Base-by-base conservation (phyloP, 2,329 filamentous ascomycete species). In the Xylaria sp. region DNA sequence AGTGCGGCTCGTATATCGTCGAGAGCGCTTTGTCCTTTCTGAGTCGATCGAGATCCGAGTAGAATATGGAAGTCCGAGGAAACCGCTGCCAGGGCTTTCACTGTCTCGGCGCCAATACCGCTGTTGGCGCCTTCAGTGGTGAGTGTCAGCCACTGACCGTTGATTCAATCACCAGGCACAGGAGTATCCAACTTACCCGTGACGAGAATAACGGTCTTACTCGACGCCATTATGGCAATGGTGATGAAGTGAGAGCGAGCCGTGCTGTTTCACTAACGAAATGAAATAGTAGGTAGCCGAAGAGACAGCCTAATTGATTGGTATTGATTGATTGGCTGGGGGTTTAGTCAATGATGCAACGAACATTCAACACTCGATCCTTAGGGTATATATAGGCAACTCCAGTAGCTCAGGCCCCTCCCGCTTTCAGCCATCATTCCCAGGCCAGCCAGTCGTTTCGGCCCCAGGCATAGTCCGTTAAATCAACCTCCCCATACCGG, bases 71-170 rank as follows among this genome's bases (percentile, higher is more conserved):
- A 81, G 13, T 79, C 69, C 3, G 78, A 71, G 7, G 83, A 78
- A 3, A 82, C 78, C 34, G 79, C 76, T 63, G 79, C 73, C 13
- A 82, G 73, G 2, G 75, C 70, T n/a, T 73, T 59, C 25, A 80
- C 80, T 7, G 83, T 78, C 65, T 83, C 83, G 66, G 81, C 81
- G 39, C 85, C 84, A 41, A 87, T 84, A 63, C 85, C 84, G 63
- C 80, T 81, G 72, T 84, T 87, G 41, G 80, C 83, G 67, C 80
- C 81, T 81, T 62, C 25, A 31, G 18, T 70, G 44, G 18, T 37
- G 1, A 2, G 46, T 10, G 39, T 59, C 12, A 65, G 46, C 23
- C 15, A 9, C n/a, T 37, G 6, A 31, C 8, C 2, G 3, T 15
- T 20, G 8, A 48, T 10, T 23, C 1, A 13, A 41, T 56, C 15